Percentiles rank a stretch among this genome's conserved stretches.
These are phyloP conservation scores for Cadophora sp. DNA, from an alignment of 2,329 filamentous ascomycete genomes.

Conservation along the genomic window DNA sequence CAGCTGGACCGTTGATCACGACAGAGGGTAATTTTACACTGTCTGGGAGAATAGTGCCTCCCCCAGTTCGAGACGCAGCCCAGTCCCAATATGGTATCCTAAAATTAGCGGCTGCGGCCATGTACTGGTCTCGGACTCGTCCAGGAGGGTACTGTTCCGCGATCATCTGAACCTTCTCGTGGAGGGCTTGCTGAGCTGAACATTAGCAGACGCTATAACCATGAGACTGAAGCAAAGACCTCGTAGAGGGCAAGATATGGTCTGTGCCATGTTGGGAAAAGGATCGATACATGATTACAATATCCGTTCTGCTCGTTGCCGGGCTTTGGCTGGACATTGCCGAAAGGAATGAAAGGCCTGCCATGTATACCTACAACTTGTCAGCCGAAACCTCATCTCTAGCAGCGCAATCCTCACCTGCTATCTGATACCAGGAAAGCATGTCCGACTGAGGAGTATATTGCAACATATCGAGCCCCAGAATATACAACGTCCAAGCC, in stretches of 20 bases:
- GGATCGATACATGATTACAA: conserved; percentile 40
- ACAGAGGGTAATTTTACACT: conserved; percentile 54
- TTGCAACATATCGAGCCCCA: conserved; percentile 40
- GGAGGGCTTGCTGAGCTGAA: conserved; percentile 57
- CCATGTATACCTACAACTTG: conserved; percentile 39
- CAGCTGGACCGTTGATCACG: conserved; percentile 60
- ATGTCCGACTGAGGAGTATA: conserved; percentile 35
- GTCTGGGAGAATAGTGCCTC: conserved; percentile 55
- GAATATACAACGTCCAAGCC: conserved; percentile 40
- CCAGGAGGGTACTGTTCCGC: conserved; percentile 45
- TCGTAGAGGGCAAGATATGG: conserved; percentile 62
- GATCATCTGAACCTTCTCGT: conserved; percentile 53
- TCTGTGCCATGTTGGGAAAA: conserved; percentile 58
- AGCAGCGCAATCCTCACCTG: conserved; percentile 26
- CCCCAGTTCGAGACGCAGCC: conserved; percentile 53
- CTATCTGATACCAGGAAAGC: conserved; percentile 41
- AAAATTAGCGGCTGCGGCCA: conserved; percentile 48
- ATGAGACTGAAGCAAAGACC: conserved; percentile 46
- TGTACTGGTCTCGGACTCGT: conserved; percentile 50
- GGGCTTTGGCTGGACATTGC: conserved; percentile 31
- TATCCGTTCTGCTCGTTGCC: conserved; percentile 37
- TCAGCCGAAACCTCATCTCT: not conserved
- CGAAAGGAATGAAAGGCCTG: conserved; percentile 36
- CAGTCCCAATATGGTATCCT: conserved; percentile 58
- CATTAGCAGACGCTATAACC: not conserved